Evolutionary conservation across 2,329 filamentous ascomycete genomes (phyloP).

Genomic region (Xylariaceae sp.): DNA sequence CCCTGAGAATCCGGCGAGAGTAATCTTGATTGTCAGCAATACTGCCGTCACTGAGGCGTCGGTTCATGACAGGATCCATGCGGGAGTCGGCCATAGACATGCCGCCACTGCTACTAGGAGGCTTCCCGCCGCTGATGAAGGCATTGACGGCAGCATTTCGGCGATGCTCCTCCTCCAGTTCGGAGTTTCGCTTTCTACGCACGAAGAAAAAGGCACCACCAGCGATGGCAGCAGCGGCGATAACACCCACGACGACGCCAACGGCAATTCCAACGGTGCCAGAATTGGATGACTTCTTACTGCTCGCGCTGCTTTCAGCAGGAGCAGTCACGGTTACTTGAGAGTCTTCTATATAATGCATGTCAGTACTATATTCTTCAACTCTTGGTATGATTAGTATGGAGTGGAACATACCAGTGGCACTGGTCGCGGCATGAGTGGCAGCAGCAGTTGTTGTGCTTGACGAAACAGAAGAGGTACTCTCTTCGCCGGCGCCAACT

Average conservation of each 20-base stretch:
- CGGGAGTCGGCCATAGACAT: constrained; percentile 77
- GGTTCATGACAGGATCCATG: constrained; percentile 81
- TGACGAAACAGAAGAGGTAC: constrained; percentile 25
- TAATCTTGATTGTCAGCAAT: constrained; percentile 98
- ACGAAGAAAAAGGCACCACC: constrained; percentile 73
- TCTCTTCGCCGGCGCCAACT: constrained; percentile 21
- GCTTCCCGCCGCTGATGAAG: constrained; percentile 66
- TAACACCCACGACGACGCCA: constrained; percentile 80
- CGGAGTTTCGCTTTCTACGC: constrained; percentile 70
- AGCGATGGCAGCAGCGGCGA: constrained; percentile 63
- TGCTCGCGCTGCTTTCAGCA: constrained; percentile 14
- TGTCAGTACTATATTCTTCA: neutral
- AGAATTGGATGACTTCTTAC: constrained; percentile 28
- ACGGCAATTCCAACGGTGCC: constrained; percentile 83
- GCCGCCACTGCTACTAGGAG: constrained; percentile 60
- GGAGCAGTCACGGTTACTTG: constrained; percentile 18
- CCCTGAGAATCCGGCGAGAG: constrained; percentile 91
- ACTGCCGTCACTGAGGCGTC: constrained; percentile 88
- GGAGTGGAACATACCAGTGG: neutral
- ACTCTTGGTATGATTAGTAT: constrained; percentile 1
- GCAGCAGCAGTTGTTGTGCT: constrained; percentile 13
- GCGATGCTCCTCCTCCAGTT: constrained; percentile 81
- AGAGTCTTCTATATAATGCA: neutral
- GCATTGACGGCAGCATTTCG: constrained; percentile 76
- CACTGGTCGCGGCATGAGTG: constrained; percentile 1